Base-by-base conservation (phyloP, 2,329 filamentous ascomycete genomes). In the Botrytis sinoallii region DNA sequence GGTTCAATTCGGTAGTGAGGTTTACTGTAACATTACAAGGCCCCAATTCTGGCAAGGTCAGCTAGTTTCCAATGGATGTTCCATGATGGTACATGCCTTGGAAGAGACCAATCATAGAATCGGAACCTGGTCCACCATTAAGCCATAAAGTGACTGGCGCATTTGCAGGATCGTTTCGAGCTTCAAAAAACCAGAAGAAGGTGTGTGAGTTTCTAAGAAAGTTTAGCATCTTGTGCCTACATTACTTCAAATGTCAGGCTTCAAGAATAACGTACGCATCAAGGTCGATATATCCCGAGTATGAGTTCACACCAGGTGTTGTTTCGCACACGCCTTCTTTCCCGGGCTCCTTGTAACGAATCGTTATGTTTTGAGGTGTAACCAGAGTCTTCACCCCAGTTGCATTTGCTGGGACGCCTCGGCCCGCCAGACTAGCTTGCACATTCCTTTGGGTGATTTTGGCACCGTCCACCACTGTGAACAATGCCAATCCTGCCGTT, bases 91-190 rank as follows among this genome's bases (percentile, higher is more conserved):
- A 35, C 71, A 64, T 75, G 77, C 76, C 79, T 75, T 77, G 61
- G 75, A 89, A 89, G 4, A 90, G 78, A 1, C 88, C 87, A 74
- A 89, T 86, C 78, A 89, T 82, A 16, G 85, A 87, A 74, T 86
- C 85, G 25, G 82, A 84, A 1, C 88, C 88, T 0, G 86, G 86
- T 0, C 86, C 86, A 32, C 86, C 86, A 73, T 87, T 88, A 70
- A 88, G 80, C 86, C 86, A 88, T 4, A 87, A 79, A 0, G 86
- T 87, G 60, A 87, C 78, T 0, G 85, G 85, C 32, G 85, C 85
- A 9, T 83, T 80, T 7, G 80, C 76, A 6, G 86, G 85, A 72
- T 86, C 81, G 55, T 84, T 82, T 69, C 86, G 82, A 12, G 86
- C 83, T 75, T 87, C 86, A 77, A 87, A 87, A 79, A 86, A 86